Base-by-base conservation (phyloP, 2,329 filamentous ascomycete genomes). In the Piedraia hortae region DNA sequence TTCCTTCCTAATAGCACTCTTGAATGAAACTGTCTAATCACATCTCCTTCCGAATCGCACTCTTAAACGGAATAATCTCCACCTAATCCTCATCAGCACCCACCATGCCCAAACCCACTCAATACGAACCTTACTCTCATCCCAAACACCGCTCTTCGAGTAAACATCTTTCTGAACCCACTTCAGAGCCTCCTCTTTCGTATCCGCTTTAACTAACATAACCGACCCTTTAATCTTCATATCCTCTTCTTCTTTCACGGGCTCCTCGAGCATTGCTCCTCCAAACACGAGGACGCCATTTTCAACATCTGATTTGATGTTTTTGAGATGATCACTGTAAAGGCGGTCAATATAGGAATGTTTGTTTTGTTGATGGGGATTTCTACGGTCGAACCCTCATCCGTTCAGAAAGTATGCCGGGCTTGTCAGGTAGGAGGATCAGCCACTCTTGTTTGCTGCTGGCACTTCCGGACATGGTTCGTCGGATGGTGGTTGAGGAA, bases 201-300 rank as follows among this genome's bases (percentile, higher is more conserved):
- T 65, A 29, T 62, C 57, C 5, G 71, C 75, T 14, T 59, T 44
- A 17, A 62, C 51, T 13, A 88, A 52, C 37, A 85, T 48, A 10
- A 65, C 61, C 41, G 68, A 77, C 18, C 75, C 77, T 30, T 62
- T 61, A 48, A 85, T 77, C 39, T 70, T 63, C 19, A 62, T 58
- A 10, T 56, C 59, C 12, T 68, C 55, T 26, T 58, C 59, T 23
- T 69, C 60, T 4, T 59, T 51, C 19, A 70, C 53, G 16, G 68
- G 56, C 5, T 62, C 55, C 18, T 70, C 57, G 5, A 82, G 49
- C 23, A 69, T 50, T 11, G 68, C 71, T 18, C 72, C 72, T 34
- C 71, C 72, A 39, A 67, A 56, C 38, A 69, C 64, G 37, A 57
- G 50, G 20, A 51, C 43, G 3, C 68, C 67, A 3, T 53, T 45